A percentile compares a stretch with the other conserved stretches of the same genome.
phyloP scores from a whole-genome alignment of 1,284 basidiomycete species.

The Blastosporella zonata region DNA sequence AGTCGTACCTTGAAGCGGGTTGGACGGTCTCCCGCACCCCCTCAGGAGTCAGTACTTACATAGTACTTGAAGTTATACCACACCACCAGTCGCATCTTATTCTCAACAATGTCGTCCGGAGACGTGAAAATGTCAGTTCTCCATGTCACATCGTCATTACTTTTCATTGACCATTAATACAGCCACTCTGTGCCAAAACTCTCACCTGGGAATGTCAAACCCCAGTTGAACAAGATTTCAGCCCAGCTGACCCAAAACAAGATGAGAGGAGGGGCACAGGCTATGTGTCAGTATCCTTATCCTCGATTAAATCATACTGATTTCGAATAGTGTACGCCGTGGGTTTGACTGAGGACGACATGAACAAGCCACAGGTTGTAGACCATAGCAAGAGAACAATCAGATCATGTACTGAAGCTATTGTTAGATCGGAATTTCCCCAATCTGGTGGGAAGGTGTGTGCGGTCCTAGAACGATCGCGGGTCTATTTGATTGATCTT shows the following conservation, averaged over 20 bases:
- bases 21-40: too few species aligned
- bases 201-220: conserved; percentile 27
- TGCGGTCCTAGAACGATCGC: conserved; percentile 5
- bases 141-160: neutral
- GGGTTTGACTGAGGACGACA: conserved; percentile 74
- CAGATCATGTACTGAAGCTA: conserved; percentile 2
- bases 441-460: conserved; percentile 85
- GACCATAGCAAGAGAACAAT: neutral
- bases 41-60: too few species aligned
- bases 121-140: conserved; percentile 56
- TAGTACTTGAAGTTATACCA: too few species aligned
- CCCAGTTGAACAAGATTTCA: conserved; percentile 58
- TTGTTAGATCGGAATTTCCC: conserved; percentile 73
- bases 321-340: conserved; percentile 64
- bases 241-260: conserved; percentile 30
- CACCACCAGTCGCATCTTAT: neutral
- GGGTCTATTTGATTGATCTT: neutral
- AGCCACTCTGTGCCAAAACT: conserved; percentile 34
- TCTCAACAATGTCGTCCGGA: conserved; percentile 36
- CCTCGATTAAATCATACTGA: neutral
- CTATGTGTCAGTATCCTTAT: conserved; percentile 61
- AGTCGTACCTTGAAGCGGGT: too few species aligned
- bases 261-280: conserved; percentile 74
- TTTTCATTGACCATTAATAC: conserved; percentile 3
- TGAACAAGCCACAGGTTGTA: conserved; percentile 74